These are phyloP conservation scores for Elymus sibiricus DNA, from an alignment of 176 grass and related monocot species.

Conservation along the genomic window DNA sequence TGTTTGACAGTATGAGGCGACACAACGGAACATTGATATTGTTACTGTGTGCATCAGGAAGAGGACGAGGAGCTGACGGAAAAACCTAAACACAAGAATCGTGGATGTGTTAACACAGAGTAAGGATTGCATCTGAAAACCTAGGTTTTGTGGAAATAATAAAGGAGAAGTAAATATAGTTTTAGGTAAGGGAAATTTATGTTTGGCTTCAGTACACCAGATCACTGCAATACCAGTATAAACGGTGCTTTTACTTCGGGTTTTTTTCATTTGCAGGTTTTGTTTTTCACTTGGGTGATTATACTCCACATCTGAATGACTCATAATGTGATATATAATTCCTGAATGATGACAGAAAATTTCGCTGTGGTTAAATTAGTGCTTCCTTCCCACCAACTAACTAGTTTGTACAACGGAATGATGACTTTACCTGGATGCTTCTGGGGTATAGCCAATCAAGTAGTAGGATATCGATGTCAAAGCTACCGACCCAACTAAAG, in stretches of 20 bases:
- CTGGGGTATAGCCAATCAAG: constrained; percentile 74
- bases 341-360: background rate
- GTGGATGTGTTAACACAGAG: background rate
- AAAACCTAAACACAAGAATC: constrained; percentile 40
- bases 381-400: background rate
- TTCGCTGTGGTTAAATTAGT: background rate
- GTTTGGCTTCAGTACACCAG: background rate
- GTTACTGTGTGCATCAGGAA: constrained; percentile 49
- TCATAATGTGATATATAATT: too few relatives aligned
- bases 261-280: background rate
- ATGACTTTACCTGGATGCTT: constrained; percentile 53
- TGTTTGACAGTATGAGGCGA: constrained; percentile 59
- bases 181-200: background rate
- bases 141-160: background rate
- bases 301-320: background rate
- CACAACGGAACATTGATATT: constrained; percentile 57
- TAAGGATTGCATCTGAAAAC: background rate
- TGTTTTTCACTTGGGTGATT: background rate
- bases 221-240: background rate
- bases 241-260: background rate
- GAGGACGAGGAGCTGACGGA: constrained; percentile 59
- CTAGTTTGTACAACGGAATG: background rate
- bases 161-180: background rate
- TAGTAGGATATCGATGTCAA: constrained; percentile 83
- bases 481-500: constrained; percentile 59